Base-by-base conservation (phyloP, 331 rosid species). In the Ulmus americana region DNA sequence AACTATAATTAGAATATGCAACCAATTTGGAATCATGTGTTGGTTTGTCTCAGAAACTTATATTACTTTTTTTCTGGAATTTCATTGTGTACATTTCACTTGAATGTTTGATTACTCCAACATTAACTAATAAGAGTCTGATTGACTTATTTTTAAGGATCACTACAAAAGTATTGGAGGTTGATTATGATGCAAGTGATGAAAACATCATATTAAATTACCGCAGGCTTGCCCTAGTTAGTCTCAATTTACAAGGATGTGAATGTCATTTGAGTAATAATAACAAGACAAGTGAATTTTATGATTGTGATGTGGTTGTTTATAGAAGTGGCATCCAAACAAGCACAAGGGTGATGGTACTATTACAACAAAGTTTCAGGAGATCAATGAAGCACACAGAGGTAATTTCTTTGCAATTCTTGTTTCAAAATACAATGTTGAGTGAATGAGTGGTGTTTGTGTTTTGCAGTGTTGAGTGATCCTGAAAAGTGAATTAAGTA, bases 251-350 rank as follows among this genome's bases (percentile, higher is more conserved):
- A 51, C 64, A 70, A 58, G 64, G 55, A 48, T 20, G 35, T 45
- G 39, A 45, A 67, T 15, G 20, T 54, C 58, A 6, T 15, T 61
- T 67, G 35, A 10, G 16, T 38, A 9, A 10, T 10, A 8, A 9
- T 35, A 15, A 60, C n/a, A 10, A 13, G 73, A 40, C 50, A 57
- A 40, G 35, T 40, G 35, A 28, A 49, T 44, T 49, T 39, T 59
- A 15, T 77, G 55, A 57, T 62, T 76, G 59, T 69, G 60, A 52
- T 35, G 6, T 70, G 57, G 44, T 56, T 83, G 44, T 70, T 2
- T 74, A 42, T 70, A 90, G 95, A 86, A 84, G 70, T 86, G 95
- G 96, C 89, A 90, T 81, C 96, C 95, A 49, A 89, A 90, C 76
- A 90, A 90, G 80, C 82, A 86, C 65, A 76, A 69, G 43, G 91